Base-by-base conservation (phyloP, 129 eudicot genomes). In the Chrysanthemum makinoi region DNA sequence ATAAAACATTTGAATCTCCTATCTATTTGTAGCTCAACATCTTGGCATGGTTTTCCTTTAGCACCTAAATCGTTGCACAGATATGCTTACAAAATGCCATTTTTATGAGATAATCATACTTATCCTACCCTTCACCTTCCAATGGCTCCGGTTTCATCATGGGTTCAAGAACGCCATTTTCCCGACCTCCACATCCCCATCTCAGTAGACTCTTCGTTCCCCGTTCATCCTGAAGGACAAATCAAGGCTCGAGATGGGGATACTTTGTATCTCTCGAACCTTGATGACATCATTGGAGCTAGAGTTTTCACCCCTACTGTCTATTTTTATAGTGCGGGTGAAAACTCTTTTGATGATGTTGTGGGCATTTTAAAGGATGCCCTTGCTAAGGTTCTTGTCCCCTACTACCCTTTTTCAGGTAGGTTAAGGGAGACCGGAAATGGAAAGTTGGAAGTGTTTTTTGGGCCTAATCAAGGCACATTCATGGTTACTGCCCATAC, bases 351-450 rank as follows among this genome's bases (percentile, higher is more conserved):
- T 20, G 55, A 67, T 6, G 28, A 28, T 24, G 75, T 89, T 5
- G 69, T 76, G 3, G 35, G 76, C 39, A 72, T 47, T 19, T 79
- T 94, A 8, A 69, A 44, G 17, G 94, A 84, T 48, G 93, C 97
- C 58, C 91, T 94, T 47, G 79, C 86, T 11, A 81, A 67, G 19
- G 90, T 86, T 8, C 33, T 94, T 26, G 99, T 90, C 57, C 99
- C 99, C 10, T 95, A 95, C 69, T 95, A 87, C 78, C 97, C 96
- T 0, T 90, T 95, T 70, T 85, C 95, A 0, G 97, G 99, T 48
- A 82, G 99, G 80, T 72, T 89, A 26, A 80, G 97, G 63, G 95
- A 81, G 79, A 64, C 89, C 0, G 70, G 2, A 2, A 84, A 90
- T 59, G 92, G 90, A 15, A 94, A 94, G 77, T 75, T 94, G 49